Evolutionary conservation across 257 asterid genomes (phyloP).

Genomic region (Prunella vulgaris): DNA sequence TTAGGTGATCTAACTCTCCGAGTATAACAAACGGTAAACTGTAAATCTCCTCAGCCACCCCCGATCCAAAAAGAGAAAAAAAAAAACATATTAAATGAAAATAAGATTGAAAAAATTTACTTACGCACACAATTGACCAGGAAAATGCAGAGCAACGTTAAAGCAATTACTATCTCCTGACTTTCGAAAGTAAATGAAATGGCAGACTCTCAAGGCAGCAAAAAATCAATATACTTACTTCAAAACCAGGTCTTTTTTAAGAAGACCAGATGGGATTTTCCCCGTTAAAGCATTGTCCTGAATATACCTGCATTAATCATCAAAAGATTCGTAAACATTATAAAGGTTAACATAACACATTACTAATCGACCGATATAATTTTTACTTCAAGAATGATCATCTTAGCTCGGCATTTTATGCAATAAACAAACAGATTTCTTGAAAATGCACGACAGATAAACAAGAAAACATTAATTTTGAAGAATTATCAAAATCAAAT

Average conservation of each 20-base stretch:
- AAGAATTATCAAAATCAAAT: neutral
- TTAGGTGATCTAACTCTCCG: neutral
- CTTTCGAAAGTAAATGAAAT: neutral
- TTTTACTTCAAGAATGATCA: conserved; percentile 2
- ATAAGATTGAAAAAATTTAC: neutral
- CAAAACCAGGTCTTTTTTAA: conserved; percentile 48
- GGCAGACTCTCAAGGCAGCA: neutral
- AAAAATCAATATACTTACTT: conserved; percentile 58
- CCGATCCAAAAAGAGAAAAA: too few species aligned
- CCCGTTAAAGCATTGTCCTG: conserved; percentile 81
- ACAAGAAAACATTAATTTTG: neutral
- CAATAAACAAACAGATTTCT: neutral
- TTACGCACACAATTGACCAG: neutral
- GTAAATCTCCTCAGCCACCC: too few species aligned
- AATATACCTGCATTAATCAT: conserved; percentile 58
- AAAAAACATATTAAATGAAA: neutral
- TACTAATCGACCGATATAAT: neutral
- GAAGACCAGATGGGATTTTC: conserved; percentile 63
- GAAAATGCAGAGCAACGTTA: neutral
- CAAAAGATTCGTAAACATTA: conserved; percentile 6
- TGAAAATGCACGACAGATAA: neutral
- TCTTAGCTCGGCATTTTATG: neutral
- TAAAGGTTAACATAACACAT: neutral
- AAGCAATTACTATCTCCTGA: conserved; percentile 1
- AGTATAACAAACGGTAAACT: neutral